phyloP scores from a whole-genome alignment of 306 rosid genomes.

The Sesbania bispinosa region DNA sequence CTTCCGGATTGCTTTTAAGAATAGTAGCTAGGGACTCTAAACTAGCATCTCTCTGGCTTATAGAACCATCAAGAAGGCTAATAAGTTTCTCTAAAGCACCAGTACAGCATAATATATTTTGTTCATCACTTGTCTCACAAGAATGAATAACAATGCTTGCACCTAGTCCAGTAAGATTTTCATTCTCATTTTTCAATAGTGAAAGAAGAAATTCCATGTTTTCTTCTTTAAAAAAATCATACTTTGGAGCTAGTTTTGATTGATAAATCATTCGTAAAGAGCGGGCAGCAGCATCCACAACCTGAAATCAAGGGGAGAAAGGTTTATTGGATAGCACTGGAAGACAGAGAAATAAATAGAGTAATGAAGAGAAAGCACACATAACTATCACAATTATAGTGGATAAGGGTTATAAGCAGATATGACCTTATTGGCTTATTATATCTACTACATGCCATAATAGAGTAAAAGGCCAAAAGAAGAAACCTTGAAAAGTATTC shows the following conservation, averaged over 20 bases:
- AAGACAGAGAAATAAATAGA: background rate
- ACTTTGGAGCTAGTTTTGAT: slow-evolving; percentile 87
- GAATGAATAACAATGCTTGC: slow-evolving; percentile 88
- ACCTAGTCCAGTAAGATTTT: slow-evolving; percentile 82
- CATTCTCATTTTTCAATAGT: slow-evolving; percentile 72
- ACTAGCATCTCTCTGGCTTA: slow-evolving; percentile 85
- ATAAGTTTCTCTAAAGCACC: slow-evolving; percentile 69
- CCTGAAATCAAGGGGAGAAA: slow-evolving; percentile 57
- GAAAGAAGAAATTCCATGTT: slow-evolving; percentile 71
- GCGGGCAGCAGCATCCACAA: slow-evolving; percentile 89
- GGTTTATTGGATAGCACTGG: background rate
- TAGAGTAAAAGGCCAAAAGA: background rate
- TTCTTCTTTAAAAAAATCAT: slow-evolving; percentile 57
- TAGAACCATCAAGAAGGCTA: slow-evolving; percentile 76
- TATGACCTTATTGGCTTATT: background rate
- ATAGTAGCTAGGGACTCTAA: slow-evolving; percentile 77
- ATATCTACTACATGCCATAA: background rate
- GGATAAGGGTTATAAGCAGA: background rate
- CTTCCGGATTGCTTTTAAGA: slow-evolving; percentile 59
- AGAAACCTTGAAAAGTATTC: background rate
- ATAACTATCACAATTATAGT: background rate
- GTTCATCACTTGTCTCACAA: slow-evolving; percentile 60
- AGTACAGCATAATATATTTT: slow-evolving; percentile 53
- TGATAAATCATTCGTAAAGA: slow-evolving; percentile 88
- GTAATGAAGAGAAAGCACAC: background rate